Conservation (phyloP, 2,329 filamentous ascomycete species). For the Fusarium paranaense region DNA sequence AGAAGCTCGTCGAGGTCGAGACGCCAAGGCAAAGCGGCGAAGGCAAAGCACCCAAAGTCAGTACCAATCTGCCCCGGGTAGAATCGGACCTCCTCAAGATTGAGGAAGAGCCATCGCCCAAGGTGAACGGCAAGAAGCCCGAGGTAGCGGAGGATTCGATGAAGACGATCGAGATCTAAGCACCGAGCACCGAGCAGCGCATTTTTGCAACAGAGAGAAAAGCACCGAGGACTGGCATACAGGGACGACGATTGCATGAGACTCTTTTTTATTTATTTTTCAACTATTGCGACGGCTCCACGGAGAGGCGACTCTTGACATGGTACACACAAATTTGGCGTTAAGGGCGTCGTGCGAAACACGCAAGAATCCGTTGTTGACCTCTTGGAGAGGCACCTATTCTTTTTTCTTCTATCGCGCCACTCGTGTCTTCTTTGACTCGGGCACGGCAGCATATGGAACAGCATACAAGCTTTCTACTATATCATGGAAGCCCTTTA, state of each 20-base stretch:
- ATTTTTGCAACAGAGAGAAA: constrained; percentile 38
- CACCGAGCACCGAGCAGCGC: constrained; percentile 16
- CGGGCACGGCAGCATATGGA: constrained; percentile 2
- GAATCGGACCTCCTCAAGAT: constrained; percentile 53
- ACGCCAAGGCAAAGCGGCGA: constrained; percentile 62
- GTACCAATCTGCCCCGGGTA: constrained; percentile 48
- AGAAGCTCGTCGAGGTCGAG: constrained; percentile 68
- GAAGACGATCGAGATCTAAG: constrained; percentile 72
- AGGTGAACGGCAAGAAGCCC: constrained; percentile 58
- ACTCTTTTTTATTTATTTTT: constrained; percentile 42
- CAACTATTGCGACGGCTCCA: constrained; percentile 50
- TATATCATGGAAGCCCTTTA: constrained; percentile 30
- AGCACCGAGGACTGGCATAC: constrained; percentile 42
- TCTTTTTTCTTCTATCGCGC: constrained; percentile 7
- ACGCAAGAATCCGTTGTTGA: constrained; percentile 36
- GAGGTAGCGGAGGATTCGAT: constrained; percentile 62
- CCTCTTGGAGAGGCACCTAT: constrained; percentile 28
- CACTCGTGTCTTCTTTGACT: background rate
- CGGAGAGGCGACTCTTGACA: constrained; percentile 37
- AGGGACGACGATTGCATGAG: constrained; percentile 45
- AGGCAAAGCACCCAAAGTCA: constrained; percentile 48
- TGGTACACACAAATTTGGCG: constrained; percentile 42
- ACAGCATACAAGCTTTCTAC: constrained; percentile 34
- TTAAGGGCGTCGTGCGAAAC: constrained; percentile 44
- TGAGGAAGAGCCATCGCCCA: constrained; percentile 55